Percentiles rank a stretch among this genome's conserved stretches.
Conservation (phyloP, 1,284 basidiomycete species). For the Puccinia coronata region DNA sequence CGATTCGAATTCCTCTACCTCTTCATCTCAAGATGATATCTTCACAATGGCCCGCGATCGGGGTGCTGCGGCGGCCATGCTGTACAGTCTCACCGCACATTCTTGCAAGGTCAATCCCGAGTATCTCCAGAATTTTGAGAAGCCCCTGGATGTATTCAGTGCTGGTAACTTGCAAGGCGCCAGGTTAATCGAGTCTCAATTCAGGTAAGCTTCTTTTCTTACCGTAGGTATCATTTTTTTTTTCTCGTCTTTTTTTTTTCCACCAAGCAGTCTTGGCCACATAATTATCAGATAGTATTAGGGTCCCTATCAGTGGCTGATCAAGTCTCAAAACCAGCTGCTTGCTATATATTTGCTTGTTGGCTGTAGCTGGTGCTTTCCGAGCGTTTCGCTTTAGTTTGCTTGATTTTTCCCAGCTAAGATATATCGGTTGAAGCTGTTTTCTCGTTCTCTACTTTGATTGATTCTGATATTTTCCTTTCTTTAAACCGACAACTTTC, state of each 20-base stretch:
- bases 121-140: conserved; percentile 22
- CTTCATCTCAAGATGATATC: conserved; percentile 63
- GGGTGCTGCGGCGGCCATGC: conserved; percentile 72
- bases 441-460: conserved; percentile 35
- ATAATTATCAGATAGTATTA: too few relatives aligned
- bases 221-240: too few relatives aligned
- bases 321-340: too few relatives aligned
- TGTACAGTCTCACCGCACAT: conserved; percentile 58
- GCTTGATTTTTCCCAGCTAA: not conserved
- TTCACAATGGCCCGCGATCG: conserved; percentile 74
- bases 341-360: too few relatives aligned
- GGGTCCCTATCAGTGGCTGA: too few relatives aligned
- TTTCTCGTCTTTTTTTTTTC: too few relatives aligned
- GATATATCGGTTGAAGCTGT: conserved; percentile 23
- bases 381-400: not conserved
- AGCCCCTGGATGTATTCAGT: conserved; percentile 36
- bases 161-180: conserved; percentile 62
- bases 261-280: not conserved
- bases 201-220: conserved; percentile 64
- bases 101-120: conserved; percentile 55
- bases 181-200: conserved; percentile 66
- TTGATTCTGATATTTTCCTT: not conserved
- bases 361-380: not conserved
- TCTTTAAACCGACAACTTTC: not conserved
- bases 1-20: conserved; percentile 44